A percentile compares a stretch with the other conserved stretches of the same genome.
Conservation (phyloP, 371 early-diverging fungal species). For the Rhizopus arrhizus region DNA sequence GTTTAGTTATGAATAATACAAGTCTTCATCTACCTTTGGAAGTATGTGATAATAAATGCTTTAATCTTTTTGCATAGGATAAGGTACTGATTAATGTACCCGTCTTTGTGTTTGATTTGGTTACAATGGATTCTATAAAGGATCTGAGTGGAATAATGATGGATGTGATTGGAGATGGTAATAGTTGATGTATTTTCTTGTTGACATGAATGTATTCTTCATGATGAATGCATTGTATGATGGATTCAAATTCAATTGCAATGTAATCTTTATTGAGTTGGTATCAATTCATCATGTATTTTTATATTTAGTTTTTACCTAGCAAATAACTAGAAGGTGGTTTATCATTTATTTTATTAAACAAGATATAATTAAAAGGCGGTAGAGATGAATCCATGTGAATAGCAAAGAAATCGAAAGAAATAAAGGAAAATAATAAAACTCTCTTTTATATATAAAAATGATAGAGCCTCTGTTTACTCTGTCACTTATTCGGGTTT, state of each 20-base stretch:
- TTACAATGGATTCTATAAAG: conserved; percentile 49
- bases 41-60: conserved; percentile 46
- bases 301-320: conserved; percentile 11
- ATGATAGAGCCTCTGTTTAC: background rate
- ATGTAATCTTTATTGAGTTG: conserved; percentile 16
- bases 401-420: background rate
- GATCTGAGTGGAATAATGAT: conserved; percentile 32
- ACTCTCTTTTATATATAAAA: background rate
- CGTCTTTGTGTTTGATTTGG: conserved; percentile 45
- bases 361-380: background rate
- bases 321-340: conserved; percentile 17
- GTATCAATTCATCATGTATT: background rate
- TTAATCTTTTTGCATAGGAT: conserved; percentile 57
- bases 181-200: background rate
- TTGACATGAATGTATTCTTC: background rate
- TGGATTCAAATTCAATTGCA: conserved; percentile 21
- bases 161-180: background rate
- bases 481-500: no score
- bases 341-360: conserved; percentile 18
- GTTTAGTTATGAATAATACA: no score
- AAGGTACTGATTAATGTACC: conserved; percentile 63
- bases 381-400: conserved; percentile 5
- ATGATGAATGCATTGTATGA: conserved; percentile 5
- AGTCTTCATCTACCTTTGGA: conserved; percentile 48
- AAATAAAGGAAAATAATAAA: background rate